Percentiles rank a stretch among this genome's conserved stretches.
Conservation (phyloP, 176 grass and related monocot genomes). For the Oryza officinalis region DNA sequence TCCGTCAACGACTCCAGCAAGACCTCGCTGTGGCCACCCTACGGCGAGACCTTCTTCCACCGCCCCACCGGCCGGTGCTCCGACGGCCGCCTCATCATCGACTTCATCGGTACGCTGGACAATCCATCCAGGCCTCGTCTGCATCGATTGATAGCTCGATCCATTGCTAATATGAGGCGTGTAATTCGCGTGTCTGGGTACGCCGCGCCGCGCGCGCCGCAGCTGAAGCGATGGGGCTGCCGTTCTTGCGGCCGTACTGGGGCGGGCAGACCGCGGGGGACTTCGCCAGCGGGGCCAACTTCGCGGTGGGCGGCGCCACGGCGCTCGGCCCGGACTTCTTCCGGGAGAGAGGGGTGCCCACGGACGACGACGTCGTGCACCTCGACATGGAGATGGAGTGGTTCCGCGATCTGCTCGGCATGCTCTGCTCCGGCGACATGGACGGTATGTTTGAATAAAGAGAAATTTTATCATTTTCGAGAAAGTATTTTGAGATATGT, state of each 20-base stretch:
- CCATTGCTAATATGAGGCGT: not conserved
- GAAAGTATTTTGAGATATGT: no score
- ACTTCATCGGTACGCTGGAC: slow-evolving; percentile 67
- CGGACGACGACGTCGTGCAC: slow-evolving; percentile 35
- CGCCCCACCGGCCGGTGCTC: slow-evolving; percentile 71
- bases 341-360: slow-evolving; percentile 46
- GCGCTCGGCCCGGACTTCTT: slow-evolving; percentile 69
- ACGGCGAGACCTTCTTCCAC: slow-evolving; percentile 74
- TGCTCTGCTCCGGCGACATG: slow-evolving; percentile 21
- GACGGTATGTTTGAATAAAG: not conserved
- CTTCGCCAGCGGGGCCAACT: slow-evolving; percentile 70
- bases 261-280: slow-evolving; percentile 16
- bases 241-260: slow-evolving; percentile 51
- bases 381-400: slow-evolving; percentile 63
- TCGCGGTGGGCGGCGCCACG: slow-evolving; percentile 75
- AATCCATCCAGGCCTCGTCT: not conserved
- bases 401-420: slow-evolving; percentile 51
- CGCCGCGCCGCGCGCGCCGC: not conserved
- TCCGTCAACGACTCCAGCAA: not conserved
- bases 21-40: slow-evolving; percentile 28
- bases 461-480: no score
- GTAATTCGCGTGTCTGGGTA: not conserved
- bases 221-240: slow-evolving; percentile 57
- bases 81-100: slow-evolving; percentile 67
- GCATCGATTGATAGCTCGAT: not conserved